Evolutionary conservation across 345 rosid species (phyloP), one percentile per base, ranked within the genome.

Genomic region (Stellera chamaejasme): DNA sequence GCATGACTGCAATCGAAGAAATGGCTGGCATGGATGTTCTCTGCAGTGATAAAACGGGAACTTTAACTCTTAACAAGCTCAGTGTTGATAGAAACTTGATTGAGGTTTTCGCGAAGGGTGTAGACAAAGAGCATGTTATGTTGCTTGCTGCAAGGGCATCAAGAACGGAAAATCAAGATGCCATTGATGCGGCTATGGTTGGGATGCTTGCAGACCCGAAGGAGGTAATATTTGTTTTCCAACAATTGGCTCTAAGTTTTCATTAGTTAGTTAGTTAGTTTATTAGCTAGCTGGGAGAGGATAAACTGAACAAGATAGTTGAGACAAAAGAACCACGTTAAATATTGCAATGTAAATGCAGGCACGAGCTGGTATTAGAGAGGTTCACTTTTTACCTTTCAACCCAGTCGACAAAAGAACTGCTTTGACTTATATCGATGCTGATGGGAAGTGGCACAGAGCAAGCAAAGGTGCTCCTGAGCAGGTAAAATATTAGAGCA

Each of bases 11-110:
- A 41, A 88, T 88, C 4, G 96, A 88, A 61, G 94, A 88, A 66
- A 77, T 85, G 96, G 96, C 94, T 9, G 94, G 96, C 25, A 87
- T 87, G 96, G 96, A 87, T 66, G 96, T 87, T 60, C 79, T 87
- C 10, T 84, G 96, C 68, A 88, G 96, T 15, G 96, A 88, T 16
- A 85, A 85, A 71, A 88, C 96, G 3, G 96, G 96, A 27, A 85
- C 96, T 6, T 64, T 88, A 50, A 88, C 96, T 4, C 82, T 88
- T 0, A 88, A 88, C 82, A 88, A 84, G 76, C 77, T 88, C 55
- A 88, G 79, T 56, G 84, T 88, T 36, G 96, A 88, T 67, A 81
- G 55, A 60, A 83, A 67, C 70, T 73, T 88, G 61, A 65, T 88
- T 51, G 96, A 85, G 76, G 96, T 85, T 62, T 85, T 76, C 43